Conservation (phyloP, 208 protist genomes). For the Trypanosoma platydactyli region DNA sequence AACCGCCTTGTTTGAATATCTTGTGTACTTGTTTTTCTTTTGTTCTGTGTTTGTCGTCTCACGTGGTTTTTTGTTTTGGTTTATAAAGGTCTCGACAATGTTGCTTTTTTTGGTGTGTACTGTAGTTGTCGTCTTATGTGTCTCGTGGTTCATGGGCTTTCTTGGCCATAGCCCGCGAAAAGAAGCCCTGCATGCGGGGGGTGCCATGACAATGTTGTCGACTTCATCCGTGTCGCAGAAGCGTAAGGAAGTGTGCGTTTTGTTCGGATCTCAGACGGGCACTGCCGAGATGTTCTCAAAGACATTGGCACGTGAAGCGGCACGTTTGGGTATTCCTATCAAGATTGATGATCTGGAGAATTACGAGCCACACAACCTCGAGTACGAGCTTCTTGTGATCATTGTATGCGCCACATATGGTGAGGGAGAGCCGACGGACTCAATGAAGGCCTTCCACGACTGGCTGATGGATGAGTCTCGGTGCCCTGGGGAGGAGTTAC, state of each 20-base stretch:
- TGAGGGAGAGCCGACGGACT: slow-evolving; percentile 91
- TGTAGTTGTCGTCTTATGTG: slow-evolving; percentile 41
- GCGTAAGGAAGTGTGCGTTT: slow-evolving; percentile 59
- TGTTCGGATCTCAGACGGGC: slow-evolving; percentile 89
- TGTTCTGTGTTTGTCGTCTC: slow-evolving; percentile 13
- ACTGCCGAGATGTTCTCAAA: slow-evolving; percentile 91
- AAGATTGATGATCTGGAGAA: slow-evolving; percentile 62
- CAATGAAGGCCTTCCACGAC: slow-evolving; percentile 87
- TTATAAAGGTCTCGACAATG: background rate
- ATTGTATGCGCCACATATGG: slow-evolving; percentile 89
- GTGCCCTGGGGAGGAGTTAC: slow-evolving; percentile 56
- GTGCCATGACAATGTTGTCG: background rate
- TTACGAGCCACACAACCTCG: slow-evolving; percentile 60
- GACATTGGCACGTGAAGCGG: slow-evolving; percentile 70
- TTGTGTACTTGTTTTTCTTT: background rate
- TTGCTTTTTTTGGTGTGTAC: slow-evolving; percentile 42
- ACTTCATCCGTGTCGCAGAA: slow-evolving; percentile 2
- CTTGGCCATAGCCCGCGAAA: slow-evolving; percentile 11
- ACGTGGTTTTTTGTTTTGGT: slow-evolving; percentile 14
- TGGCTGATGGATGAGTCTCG: slow-evolving; percentile 78
- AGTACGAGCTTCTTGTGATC: slow-evolving; percentile 69
- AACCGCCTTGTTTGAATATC: no score
- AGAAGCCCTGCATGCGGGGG: background rate
- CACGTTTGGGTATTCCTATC: slow-evolving; percentile 64
- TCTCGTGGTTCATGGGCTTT: slow-evolving; percentile 51